Evolutionary conservation across 1,284 basidiomycete genomes (phyloP).

Genomic region (Blastosporella zonata): DNA sequence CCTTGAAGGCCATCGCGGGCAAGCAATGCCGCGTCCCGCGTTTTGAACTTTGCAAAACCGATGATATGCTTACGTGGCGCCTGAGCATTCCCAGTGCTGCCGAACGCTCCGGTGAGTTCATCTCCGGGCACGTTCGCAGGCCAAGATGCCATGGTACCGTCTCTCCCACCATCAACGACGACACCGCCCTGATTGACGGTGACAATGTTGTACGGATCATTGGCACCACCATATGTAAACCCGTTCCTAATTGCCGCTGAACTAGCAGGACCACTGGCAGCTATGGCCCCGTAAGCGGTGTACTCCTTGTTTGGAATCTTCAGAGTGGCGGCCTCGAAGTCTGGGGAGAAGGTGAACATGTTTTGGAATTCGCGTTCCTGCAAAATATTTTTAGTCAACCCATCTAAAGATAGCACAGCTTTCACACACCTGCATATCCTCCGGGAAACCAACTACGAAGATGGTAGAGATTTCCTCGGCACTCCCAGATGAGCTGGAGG

Average conservation of each 20-base stretch:
- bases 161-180: constrained; percentile 66
- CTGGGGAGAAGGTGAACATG: constrained; percentile 95
- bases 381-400: constrained; percentile 14
- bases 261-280: constrained; percentile 19
- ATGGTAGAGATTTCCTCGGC: constrained; percentile 96
- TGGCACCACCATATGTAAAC: constrained; percentile 44
- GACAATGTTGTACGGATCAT: constrained; percentile 77
- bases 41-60: constrained; percentile 95
- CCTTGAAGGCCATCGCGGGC: constrained; percentile 92
- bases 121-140: constrained; percentile 40
- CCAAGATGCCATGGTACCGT: constrained; percentile 69
- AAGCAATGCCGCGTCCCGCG: constrained; percentile 82
- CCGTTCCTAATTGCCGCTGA: constrained; percentile 12
- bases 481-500: constrained; percentile 21
- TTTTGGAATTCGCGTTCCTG: constrained; percentile 99
- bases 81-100: constrained; percentile 23
- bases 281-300: constrained; percentile 58
- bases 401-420: constrained; percentile 1
- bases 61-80: constrained; percentile 92
- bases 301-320: constrained; percentile 93
- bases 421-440: constrained; percentile 89
- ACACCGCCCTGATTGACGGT: constrained; percentile 77
- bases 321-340: constrained; percentile 96
- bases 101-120: constrained; percentile 31
- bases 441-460: constrained; percentile 98